These are phyloP conservation scores for Hericium alpestre DNA, from an alignment of 768 basidiomycete species.

Conservation along the genomic window DNA sequence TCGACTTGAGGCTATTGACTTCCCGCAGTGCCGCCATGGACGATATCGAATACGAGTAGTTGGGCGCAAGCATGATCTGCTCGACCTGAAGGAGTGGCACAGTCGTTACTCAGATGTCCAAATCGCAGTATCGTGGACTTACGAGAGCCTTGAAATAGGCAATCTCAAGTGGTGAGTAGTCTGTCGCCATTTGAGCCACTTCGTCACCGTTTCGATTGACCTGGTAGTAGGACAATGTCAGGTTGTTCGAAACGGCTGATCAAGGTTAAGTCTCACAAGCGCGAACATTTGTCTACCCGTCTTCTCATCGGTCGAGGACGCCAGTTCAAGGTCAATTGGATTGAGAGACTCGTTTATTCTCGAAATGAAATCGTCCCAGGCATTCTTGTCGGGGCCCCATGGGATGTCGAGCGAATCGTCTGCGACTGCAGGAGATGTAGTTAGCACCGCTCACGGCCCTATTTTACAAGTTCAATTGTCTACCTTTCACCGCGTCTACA, in stretches of 20 bases:
- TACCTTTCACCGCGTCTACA: constrained; percentile 59
- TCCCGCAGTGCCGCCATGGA: constrained; percentile 71
- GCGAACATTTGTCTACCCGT: constrained; percentile 57
- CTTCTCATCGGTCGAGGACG: constrained; percentile 49
- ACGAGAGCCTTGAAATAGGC: constrained; percentile 79
- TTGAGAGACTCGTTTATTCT: constrained; percentile 55
- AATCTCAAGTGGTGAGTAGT: constrained; percentile 71
- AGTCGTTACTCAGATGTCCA: neutral
- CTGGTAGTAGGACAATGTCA: constrained; percentile 25
- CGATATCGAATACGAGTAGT: constrained; percentile 64
- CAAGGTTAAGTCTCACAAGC: constrained; percentile 37
- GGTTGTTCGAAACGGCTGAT: neutral
- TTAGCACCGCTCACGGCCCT: neutral
- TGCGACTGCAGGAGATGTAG: constrained; percentile 29
- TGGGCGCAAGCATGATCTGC: constrained; percentile 75
- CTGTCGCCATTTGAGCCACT: constrained; percentile 76
- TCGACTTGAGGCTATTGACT: constrained; percentile 39
- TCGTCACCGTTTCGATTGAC: constrained; percentile 75
- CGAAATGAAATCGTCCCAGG: constrained; percentile 52
- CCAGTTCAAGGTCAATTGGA: constrained; percentile 64
- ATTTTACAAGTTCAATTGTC: neutral
- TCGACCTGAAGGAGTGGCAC: constrained; percentile 49
- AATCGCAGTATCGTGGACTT: neutral
- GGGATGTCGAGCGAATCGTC: constrained; percentile 39
- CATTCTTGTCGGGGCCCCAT: constrained; percentile 29